Base-by-base conservation (phyloP, 495 filamentous ascomycete species). In the Penicillium paxilli region DNA sequence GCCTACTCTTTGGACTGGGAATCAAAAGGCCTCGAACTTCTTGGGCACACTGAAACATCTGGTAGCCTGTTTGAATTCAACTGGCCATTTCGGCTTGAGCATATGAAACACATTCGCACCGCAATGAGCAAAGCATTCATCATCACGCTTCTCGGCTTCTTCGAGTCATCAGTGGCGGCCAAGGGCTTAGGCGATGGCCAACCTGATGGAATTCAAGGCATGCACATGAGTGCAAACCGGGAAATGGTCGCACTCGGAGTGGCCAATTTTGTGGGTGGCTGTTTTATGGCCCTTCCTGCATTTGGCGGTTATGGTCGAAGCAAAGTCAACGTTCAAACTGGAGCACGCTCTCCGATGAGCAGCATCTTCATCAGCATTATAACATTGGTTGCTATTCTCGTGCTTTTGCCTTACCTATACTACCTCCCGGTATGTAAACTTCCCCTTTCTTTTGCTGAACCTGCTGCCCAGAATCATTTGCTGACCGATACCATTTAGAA, bases 271-370 rank as follows among this genome's bases (percentile, higher is more conserved):
- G 69, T 93, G 5, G 92, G 93, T n/a, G 87, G 89, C 1, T 89
- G 90, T 61, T 99, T 98, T 70, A 88, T 89, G 80, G 83, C 88
- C 7, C 76, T 99, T 5, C 94, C 94, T 9, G 91, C 90, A 1
- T 99, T 98, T 76, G 94, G 94, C 12, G 94, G 94, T 1, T 99
- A 99, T 64, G 94, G 93, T 24, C 81, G 94, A 62, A 96, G 90
- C 73, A 99, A 98, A 63, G 88, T 98, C 57, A 99, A 97, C 66
- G 83, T 86, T 33, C 85, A 87, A 22, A 98, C 94, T 0, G 94
- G 94, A 41, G 94, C 93, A 21, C 87, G 85, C 55, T 97, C 91
- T 14, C 94, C 93, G 1, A 92, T 99, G 89, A 89, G 86, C 60
- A 93, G 87, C 52, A 80, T 98, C 23, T 81, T 96, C 23, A 70